phyloP scores from a whole-genome alignment of 805 yeast species.

The Pichia rugopelliculosa region DNA sequence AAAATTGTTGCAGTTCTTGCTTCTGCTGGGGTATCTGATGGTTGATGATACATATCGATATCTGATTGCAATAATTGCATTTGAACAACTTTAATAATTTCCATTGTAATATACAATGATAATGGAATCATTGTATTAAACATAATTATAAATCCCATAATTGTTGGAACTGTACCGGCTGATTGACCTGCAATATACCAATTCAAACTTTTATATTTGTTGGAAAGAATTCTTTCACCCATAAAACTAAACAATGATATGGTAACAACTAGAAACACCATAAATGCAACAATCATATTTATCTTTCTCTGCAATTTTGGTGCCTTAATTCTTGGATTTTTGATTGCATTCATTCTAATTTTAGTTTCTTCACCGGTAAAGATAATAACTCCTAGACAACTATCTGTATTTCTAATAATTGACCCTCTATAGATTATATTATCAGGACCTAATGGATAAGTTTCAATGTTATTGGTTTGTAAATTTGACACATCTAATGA shows the following conservation, averaged over 20 bases:
- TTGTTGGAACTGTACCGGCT: constrained; percentile 79
- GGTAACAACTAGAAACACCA: constrained; percentile 74
- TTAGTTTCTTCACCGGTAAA: constrained; percentile 96
- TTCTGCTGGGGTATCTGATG: constrained; percentile 84
- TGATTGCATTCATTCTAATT: constrained; percentile 89
- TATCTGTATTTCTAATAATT: constrained; percentile 73
- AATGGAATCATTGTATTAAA: constrained; percentile 93
- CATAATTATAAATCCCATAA: constrained; percentile 97
- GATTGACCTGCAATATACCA: constrained; percentile 76
- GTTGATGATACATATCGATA: constrained; percentile 86
- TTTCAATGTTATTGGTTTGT: constrained; percentile 25
- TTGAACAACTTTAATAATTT: constrained; percentile 86
- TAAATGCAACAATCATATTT: constrained; percentile 74
- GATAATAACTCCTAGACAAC: constrained; percentile 69
- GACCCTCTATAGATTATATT: constrained; percentile 90
- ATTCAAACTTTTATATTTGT: constrained; percentile 33
- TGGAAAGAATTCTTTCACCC: constrained; percentile 57
- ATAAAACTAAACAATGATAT: constrained; percentile 75
- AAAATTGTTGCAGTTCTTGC: constrained; percentile 92
- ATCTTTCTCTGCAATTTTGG: constrained; percentile 84
- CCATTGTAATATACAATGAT: constrained; percentile 93
- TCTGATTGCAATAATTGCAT: constrained; percentile 77
- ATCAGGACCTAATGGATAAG: constrained; percentile 64
- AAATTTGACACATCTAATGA: constrained; percentile 35
- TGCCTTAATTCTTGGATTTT: constrained; percentile 84